Evolutionary conservation across 352 stramenopile species (phyloP).

Genomic region (Blastocystis sp.): DNA sequence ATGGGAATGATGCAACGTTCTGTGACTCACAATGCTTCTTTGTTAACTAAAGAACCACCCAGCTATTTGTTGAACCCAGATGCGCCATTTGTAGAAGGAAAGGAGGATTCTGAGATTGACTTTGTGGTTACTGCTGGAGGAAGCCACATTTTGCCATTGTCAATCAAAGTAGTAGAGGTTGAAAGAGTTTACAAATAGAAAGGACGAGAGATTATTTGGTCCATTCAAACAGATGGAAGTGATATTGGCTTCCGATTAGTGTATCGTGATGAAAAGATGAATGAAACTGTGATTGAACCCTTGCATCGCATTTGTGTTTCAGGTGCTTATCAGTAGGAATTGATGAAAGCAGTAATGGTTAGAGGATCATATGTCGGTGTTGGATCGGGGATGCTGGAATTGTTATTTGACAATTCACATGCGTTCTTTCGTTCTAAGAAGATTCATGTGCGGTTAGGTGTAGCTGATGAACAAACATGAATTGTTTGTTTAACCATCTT

Average conservation of each 20-base stretch:
- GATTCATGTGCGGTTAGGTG: conserved; percentile 35
- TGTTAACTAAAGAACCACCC: conserved; percentile 5
- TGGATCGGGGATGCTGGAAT: conserved; percentile 43
- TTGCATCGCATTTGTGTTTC: conserved; percentile 4
- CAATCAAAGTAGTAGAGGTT: conserved; percentile 23
- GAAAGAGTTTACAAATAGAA: background rate
- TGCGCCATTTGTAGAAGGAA: conserved; percentile 48
- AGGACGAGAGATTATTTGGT: conserved; percentile 49
- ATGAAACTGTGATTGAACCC: conserved; percentile 36
- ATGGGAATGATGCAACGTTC: conserved; percentile 57
- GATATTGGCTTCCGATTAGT: conserved; percentile 33
- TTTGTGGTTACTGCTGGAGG: conserved; percentile 25
- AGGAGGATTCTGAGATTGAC: conserved; percentile 63
- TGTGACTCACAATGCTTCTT: background rate
- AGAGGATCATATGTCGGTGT: conserved; percentile 37
- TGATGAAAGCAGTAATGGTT: background rate
- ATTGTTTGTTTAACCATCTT: background rate
- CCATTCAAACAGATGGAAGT: background rate
- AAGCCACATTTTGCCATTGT: conserved; percentile 28
- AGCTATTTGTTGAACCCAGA: conserved; percentile 3
- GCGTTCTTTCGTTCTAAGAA: conserved; percentile 18
- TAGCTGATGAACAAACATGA: background rate
- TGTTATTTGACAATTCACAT: conserved; percentile 52
- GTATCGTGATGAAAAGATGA: conserved; percentile 17
- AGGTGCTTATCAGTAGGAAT: background rate